phyloP scores from a whole-genome alignment of 2,329 filamentous ascomycete genomes.

The Westerdykella sp. region DNA sequence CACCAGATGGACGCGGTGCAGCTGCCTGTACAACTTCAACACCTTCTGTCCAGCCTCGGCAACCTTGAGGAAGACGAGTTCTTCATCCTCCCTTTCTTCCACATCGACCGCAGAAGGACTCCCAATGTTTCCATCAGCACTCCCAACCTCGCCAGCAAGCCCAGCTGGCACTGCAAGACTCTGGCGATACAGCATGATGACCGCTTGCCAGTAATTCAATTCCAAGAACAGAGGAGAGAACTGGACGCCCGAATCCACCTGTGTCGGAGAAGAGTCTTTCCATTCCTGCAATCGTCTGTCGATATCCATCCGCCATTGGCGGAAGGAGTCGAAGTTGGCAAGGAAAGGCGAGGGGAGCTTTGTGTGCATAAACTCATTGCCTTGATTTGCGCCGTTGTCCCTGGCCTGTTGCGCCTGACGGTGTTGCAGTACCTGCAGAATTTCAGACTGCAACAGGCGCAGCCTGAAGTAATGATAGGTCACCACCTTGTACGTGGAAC shows the following conservation, averaged over 20 bases:
- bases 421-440: constrained; percentile 86
- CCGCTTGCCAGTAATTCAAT: constrained; percentile 94
- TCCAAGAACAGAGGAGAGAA: constrained; percentile 89
- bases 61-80: constrained; percentile 87
- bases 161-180: constrained; percentile 79
- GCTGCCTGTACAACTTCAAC: constrained; percentile 72
- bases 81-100: constrained; percentile 73
- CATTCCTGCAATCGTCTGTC: constrained; percentile 77
- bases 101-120: constrained; percentile 56
- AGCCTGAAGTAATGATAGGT: constrained; percentile 89
- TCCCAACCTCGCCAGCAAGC: constrained; percentile 69
- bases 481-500: constrained; percentile 82
- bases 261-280: constrained; percentile 75
- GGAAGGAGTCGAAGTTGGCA: constrained; percentile 74
- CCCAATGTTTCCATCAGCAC: constrained; percentile 51
- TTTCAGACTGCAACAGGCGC: constrained; percentile 85
- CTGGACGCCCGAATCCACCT: constrained; percentile 73
- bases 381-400: constrained; percentile 55
- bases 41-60: constrained; percentile 93
- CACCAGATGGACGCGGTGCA: constrained; percentile 81
- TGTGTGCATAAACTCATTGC: constrained; percentile 69
- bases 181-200: constrained; percentile 93
- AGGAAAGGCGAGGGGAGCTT: constrained; percentile 80
- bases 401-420: constrained; percentile 79
- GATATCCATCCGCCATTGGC: constrained; percentile 82